Evolutionary conservation across 108 stramenopile species (phyloP).

Genomic region (Stephanodiscus triporus): DNA sequence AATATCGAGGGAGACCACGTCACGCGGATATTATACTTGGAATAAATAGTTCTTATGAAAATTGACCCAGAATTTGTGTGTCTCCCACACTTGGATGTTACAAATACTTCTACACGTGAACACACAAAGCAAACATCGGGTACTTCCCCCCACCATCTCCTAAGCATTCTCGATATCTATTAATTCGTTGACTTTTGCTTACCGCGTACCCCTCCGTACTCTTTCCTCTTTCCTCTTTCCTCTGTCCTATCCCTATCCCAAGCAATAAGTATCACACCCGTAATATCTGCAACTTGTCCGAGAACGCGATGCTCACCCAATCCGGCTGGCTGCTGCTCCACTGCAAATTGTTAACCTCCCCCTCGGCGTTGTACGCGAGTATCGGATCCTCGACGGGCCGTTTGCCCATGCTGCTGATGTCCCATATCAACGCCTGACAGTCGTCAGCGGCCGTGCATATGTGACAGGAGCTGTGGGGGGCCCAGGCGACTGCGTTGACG

Average conservation of each 20-base stretch:
- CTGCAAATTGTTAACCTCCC: conserved; percentile 96
- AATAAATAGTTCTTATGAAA: background rate
- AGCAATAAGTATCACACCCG: conserved; percentile 18
- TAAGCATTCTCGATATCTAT: too few species aligned
- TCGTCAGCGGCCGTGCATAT: conserved; percentile 97
- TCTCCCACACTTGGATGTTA: background rate
- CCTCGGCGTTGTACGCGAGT: conserved; percentile 96
- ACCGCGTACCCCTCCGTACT: too few species aligned
- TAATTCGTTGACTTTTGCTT: too few species aligned
- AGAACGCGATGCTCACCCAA: conserved; percentile 95
- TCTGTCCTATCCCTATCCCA: background rate
- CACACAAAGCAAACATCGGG: too few species aligned
- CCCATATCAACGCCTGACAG: conserved; percentile 98
- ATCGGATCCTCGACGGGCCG: conserved; percentile 94
- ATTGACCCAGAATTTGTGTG: background rate
- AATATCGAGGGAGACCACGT: too few species aligned
- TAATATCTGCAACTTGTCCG: conserved; percentile 92
- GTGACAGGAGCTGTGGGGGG: conserved; percentile 97
- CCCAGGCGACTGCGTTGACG: conserved; percentile 97
- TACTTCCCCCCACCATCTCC: too few species aligned
- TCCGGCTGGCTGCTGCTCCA: conserved; percentile 95
- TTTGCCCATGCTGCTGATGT: conserved; percentile 81
- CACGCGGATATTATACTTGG: too few species aligned
- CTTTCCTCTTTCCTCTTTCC: background rate
- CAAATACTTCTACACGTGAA: background rate